Evolutionary conservation across 106 monocot species (phyloP).

Genomic region (Platanthera zijinensis): DNA sequence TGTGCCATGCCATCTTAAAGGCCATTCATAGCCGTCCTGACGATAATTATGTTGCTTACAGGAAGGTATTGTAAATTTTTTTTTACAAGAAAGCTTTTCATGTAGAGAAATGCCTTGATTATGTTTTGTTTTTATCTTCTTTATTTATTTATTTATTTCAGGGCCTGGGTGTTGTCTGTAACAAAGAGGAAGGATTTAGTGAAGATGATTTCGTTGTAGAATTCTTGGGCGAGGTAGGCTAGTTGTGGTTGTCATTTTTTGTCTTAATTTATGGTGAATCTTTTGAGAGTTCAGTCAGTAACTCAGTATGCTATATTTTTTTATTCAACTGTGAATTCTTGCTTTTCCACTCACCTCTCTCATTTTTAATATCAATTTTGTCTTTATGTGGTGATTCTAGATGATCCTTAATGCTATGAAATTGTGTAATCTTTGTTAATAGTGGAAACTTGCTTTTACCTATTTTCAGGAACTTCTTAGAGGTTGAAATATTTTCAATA

Average conservation of each 20-base stretch:
- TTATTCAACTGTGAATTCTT: too few relatives aligned
- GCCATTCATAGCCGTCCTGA: constrained; percentile 73
- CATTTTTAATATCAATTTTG: too few relatives aligned
- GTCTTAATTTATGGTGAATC: too few relatives aligned
- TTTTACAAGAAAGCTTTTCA: background rate
- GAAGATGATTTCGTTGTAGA: constrained; percentile 96
- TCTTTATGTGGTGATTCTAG: background rate
- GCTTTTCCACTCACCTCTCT: too few relatives aligned
- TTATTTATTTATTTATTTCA: constrained; percentile 16
- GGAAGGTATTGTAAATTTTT: constrained; percentile 51
- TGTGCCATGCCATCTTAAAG: constrained; percentile 67
- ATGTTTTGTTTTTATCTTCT: constrained; percentile 3
- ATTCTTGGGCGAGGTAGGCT: constrained; percentile 87
- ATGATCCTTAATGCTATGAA: background rate
- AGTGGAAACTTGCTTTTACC: background rate
- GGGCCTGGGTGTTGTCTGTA: constrained; percentile 99
- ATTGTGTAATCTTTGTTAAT: background rate
- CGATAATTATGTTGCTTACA: constrained; percentile 96
- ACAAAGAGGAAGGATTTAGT: constrained; percentile 78
- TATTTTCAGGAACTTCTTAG: background rate
- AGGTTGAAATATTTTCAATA: too few relatives aligned
- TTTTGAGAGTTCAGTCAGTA: too few relatives aligned
- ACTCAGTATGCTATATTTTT: too few relatives aligned
- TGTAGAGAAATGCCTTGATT: background rate
- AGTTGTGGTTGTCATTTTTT: constrained; percentile 6